phyloP scores from a whole-genome alignment of 2,329 filamentous ascomycete species.

The Lojkania enalia region DNA sequence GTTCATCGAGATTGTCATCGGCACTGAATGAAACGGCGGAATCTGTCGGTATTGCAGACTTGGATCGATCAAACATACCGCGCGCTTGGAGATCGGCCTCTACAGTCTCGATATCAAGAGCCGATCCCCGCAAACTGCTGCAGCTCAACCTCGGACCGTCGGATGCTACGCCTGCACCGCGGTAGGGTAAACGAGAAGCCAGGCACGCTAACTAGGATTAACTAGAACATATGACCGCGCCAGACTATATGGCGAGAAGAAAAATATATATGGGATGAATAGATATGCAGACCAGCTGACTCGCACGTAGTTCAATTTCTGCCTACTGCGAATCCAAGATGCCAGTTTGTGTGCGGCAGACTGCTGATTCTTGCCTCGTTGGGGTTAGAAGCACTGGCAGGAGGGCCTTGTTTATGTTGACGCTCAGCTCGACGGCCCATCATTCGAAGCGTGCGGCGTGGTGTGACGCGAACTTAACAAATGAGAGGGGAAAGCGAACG shows the following conservation, averaged over 20 bases:
- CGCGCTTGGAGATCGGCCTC: constrained; percentile 11
- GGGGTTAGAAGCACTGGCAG: neutral
- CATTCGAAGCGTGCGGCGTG: neutral
- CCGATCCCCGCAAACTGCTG: constrained; percentile 32
- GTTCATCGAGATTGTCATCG: constrained; percentile 2
- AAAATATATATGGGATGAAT: neutral
- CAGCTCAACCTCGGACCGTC: constrained; percentile 23
- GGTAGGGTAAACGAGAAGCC: constrained; percentile 6
- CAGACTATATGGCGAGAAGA: constrained; percentile 3
- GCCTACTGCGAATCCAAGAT: neutral
- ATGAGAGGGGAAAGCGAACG: constrained; percentile 1
- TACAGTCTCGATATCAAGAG: constrained; percentile 13
- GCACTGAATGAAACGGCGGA: constrained; percentile 6
- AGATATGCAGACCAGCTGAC: constrained; percentile 8
- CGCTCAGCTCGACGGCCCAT: constrained; percentile 5
- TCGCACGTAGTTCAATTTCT: constrained; percentile 2
- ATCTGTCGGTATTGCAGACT: constrained; percentile 4
- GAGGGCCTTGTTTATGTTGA: constrained; percentile 2
- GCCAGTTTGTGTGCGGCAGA: neutral
- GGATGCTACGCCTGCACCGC: constrained; percentile 10
- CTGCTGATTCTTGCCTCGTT: constrained; percentile 1
- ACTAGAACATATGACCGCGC: constrained; percentile 17
- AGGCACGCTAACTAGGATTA: constrained; percentile 21
- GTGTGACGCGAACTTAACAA: neutral
- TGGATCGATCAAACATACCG: neutral